Base-by-base conservation (phyloP, 1,139 yeast species). In the Saccharomyces hybrid region DNA sequence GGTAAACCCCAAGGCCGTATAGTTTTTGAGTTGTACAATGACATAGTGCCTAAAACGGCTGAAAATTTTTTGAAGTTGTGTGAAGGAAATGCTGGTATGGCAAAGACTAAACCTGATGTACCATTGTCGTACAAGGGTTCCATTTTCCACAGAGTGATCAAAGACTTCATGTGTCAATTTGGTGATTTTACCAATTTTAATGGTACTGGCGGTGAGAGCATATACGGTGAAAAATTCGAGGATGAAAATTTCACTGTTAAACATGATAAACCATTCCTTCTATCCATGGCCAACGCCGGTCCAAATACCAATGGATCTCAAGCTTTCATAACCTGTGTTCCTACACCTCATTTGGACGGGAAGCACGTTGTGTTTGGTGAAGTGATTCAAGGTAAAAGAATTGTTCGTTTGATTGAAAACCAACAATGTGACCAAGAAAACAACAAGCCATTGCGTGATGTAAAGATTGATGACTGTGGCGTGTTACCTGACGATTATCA, bases 271-370 rank as follows among this genome's bases (percentile, higher is more conserved):
- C 97, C 98, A 53, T 91, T 87, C 70, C 76, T 91, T 63, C 79
- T 93, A 65, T 88, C 96, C 20, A 93, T 93, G 98, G 98, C 98
- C 58, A 91, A 90, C 70, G 88, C 96, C 5, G 98, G 98, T 11
- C 91, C 96, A 54, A 83, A 86, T 70, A 91, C 98, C 58, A 93
- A 93, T 69, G 98, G 98, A 1, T 89, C 96, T 0, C 98, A 93
- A 71, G 91, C 90, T 67, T 93, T 93, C 71, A 84, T 93, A 64
- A 88, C 96, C 46, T 85, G 93, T n/a, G 88, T 81, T 4, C 81
- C 87, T 51, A 84, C 93, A 25, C 88, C 93, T 7, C 93, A 87
- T 69, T 78, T 91, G 63, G 93, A 93, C 69, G 95, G 95, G 49
- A 91, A 93, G 72, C 99, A 95, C 71, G 98, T 91, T 54, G 97